Percentiles rank a stretch among this genome's conserved stretches.
Evolutionary conservation across 2,329 filamentous ascomycete genomes (phyloP).

Genomic region (Sarocladium oryzae): DNA sequence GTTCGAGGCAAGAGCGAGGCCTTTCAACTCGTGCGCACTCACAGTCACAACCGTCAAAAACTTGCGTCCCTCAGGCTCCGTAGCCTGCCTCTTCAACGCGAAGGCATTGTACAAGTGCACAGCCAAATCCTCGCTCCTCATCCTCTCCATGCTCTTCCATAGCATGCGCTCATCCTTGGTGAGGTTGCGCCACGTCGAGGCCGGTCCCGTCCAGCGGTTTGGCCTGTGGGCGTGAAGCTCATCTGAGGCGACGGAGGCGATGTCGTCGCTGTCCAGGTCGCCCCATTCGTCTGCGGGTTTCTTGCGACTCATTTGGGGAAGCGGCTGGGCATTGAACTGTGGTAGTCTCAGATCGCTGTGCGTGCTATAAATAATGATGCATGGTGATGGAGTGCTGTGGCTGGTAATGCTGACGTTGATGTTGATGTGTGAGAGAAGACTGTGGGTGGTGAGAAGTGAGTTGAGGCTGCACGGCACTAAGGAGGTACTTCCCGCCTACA

Average conservation of each 20-base stretch:
- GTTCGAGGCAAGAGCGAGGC: no score
- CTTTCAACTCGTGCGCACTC: slow-evolving; percentile 12
- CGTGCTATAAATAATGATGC: neutral
- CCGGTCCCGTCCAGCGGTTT: slow-evolving; percentile 65
- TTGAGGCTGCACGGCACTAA: no score
- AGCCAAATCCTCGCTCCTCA: slow-evolving; percentile 60
- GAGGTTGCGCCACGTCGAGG: slow-evolving; percentile 58
- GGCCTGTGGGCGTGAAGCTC: slow-evolving; percentile 47
- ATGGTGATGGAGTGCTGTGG: neutral
- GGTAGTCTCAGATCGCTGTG: neutral
- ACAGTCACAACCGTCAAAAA: slow-evolving; percentile 24
- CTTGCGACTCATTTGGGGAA: neutral
- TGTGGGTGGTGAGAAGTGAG: neutral
- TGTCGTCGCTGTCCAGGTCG: slow-evolving; percentile 39
- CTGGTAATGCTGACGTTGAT: neutral
- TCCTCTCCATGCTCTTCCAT: slow-evolving; percentile 54
- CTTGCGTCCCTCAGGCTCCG: slow-evolving; percentile 19
- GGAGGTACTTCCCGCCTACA: no score
- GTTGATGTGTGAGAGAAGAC: neutral
- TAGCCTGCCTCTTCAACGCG: slow-evolving; percentile 47
- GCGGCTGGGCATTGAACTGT: no score
- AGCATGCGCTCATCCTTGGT: slow-evolving; percentile 59
- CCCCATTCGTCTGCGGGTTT: slow-evolving; percentile 23
- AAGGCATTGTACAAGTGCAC: slow-evolving; percentile 76
- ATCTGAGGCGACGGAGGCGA: slow-evolving; percentile 39